Conservation (phyloP, 129 eudicot genomes). For the Centaurea solstitialis region DNA sequence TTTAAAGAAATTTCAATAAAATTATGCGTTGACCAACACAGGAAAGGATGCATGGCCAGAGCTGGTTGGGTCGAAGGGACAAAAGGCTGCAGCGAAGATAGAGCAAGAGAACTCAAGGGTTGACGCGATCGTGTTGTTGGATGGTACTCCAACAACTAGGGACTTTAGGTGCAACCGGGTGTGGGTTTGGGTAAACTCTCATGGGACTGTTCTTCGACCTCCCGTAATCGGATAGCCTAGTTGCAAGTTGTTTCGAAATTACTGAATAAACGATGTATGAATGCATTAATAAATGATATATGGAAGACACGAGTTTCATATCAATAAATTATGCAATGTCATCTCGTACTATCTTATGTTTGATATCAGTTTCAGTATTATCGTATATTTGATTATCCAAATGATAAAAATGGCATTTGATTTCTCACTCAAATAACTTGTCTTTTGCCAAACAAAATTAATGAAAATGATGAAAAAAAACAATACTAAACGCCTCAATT, state of each 20-base stretch:
- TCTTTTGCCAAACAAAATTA: too few relatives aligned
- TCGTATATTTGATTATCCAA: too few relatives aligned
- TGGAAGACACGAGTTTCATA: not conserved
- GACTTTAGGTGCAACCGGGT: conserved; percentile 55
- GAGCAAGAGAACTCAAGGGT: conserved; percentile 51
- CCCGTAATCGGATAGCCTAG: conserved; percentile 33
- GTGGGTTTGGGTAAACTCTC: conserved; percentile 50
- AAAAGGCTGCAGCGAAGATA: conserved; percentile 32
- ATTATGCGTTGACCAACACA: not conserved
- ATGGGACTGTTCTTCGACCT: conserved; percentile 34
- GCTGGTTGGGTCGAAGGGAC: conserved; percentile 44
- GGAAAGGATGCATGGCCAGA: conserved; percentile 63
- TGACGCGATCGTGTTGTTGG: conserved; percentile 44
- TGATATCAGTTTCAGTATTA: not conserved
- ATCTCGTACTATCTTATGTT: not conserved
- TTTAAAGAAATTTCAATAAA: not conserved
- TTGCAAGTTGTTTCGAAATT: not conserved
- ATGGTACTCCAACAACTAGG: conserved; percentile 34
- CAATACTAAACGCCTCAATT: too few relatives aligned
- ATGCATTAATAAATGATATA: not conserved
- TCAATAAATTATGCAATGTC: not conserved
- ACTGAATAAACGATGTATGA: not conserved
- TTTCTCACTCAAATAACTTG: too few relatives aligned
- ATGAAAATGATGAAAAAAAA: too few relatives aligned
- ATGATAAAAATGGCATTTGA: too few relatives aligned